Conservation (phyloP, 106 monocot genomes). For the Xerophyta viscosa region DNA sequence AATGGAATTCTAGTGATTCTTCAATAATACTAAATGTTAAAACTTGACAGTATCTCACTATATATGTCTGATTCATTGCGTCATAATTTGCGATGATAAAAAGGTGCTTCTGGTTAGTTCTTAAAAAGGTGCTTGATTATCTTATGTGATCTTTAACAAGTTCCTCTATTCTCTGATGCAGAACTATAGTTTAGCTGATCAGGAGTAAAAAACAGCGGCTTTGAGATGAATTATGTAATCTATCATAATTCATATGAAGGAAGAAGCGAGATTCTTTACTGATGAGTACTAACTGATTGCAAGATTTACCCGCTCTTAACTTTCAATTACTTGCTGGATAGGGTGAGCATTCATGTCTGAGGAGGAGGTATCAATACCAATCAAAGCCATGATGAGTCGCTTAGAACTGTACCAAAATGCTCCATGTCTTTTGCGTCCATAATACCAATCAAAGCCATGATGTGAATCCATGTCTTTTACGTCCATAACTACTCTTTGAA, state of each 20-base stretch:
- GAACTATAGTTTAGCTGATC: constrained; percentile 14
- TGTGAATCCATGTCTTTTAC: constrained; percentile 67
- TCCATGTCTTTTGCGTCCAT: constrained; percentile 70
- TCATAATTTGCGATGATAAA: no score
- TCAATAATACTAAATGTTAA: no score
- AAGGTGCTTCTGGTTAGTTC: no score
- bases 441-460: no score
- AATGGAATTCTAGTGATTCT: no score
- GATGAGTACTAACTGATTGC: not conserved
- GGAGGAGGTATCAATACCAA: constrained; percentile 49
- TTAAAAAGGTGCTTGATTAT: no score
- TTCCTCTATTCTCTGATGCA: constrained; percentile 10
- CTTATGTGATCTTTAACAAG: no score
- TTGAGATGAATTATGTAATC: constrained; percentile 30
- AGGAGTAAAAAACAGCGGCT: constrained; percentile 7
- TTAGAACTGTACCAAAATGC: constrained; percentile 43
- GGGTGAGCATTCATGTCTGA: constrained; percentile 43
- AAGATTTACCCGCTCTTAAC: no score
- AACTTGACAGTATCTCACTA: no score
- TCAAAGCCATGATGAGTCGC: constrained; percentile 60
- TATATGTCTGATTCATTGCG: no score
- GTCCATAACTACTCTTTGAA: constrained; percentile 60
- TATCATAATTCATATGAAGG: constrained; percentile 35
- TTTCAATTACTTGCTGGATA: constrained; percentile 30
- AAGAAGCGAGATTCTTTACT: constrained; percentile 36